Percentiles rank a stretch among this genome's conserved stretches.
Conservation (phyloP, 495 filamentous ascomycete genomes). For the Tricharina praecox region DNA sequence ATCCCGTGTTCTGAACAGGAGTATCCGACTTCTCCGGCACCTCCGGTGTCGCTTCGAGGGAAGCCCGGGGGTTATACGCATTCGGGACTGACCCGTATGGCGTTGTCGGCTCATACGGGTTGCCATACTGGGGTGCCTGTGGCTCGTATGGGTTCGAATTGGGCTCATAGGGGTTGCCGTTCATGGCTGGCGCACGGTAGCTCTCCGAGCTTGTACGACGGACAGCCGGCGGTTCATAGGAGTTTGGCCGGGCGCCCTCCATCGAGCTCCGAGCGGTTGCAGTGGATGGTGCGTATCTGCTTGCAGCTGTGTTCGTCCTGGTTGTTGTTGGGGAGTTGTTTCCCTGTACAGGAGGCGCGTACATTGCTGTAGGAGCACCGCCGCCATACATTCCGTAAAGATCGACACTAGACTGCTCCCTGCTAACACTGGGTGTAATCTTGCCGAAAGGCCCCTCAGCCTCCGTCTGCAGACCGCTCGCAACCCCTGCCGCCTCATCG, state of each 20-base stretch:
- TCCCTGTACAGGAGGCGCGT: slow-evolving; percentile 4
- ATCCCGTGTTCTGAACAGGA: slow-evolving; percentile 13
- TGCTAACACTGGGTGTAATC: slow-evolving; percentile 65
- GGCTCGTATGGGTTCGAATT: slow-evolving; percentile 11
- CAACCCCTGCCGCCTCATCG: slow-evolving; percentile 46
- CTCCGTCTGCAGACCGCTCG: slow-evolving; percentile 37
- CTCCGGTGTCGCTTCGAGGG: slow-evolving; percentile 8
- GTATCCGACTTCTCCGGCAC: slow-evolving; percentile 11
- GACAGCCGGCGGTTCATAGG: slow-evolving; percentile 1
- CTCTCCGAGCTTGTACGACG: slow-evolving; percentile 12
- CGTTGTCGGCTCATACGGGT: slow-evolving; percentile 13
- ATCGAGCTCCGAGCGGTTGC: slow-evolving; percentile 10
- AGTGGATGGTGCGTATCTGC: slow-evolving; percentile 6
- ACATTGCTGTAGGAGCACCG: slow-evolving; percentile 5
- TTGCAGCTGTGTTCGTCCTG: slow-evolving; percentile 5
- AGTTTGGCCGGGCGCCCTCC: slow-evolving; percentile 1
- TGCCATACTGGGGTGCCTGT: slow-evolving; percentile 3
- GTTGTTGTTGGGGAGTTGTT: slow-evolving; percentile 7
- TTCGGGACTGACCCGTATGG: slow-evolving; percentile 3
- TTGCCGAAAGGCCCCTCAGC: slow-evolving; percentile 59
- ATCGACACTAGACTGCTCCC: slow-evolving; percentile 57
- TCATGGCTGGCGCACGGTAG: slow-evolving; percentile 3
- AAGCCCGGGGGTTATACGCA: neutral
- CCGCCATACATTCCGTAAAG: slow-evolving; percentile 41
- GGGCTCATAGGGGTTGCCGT: slow-evolving; percentile 15